Base-by-base conservation (phyloP, 306 rosid genomes). In the Leucaena leucocephala region DNA sequence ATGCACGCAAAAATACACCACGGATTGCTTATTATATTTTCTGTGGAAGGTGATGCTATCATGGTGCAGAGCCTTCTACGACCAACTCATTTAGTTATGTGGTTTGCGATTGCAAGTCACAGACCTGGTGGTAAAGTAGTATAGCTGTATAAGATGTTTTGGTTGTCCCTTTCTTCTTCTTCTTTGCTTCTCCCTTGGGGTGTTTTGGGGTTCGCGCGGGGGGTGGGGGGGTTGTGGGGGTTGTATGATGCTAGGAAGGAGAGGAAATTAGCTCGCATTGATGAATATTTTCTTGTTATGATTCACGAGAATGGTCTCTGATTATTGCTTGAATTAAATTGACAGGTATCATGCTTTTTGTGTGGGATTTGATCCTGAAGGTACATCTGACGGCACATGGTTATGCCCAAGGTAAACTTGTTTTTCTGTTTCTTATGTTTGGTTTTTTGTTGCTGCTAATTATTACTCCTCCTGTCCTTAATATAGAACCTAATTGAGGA, bases 301-400 rank as follows among this genome's bases (percentile, higher is more conserved):
- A 43, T 76, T 64, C 48, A 40, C 40, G 42, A 67, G 72, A 76
- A 66, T 72, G 74, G 55, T 71, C 85, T 70, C 39, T 72, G 76
- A 74, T 83, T 77, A 71, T 71, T 73, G 52, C 75, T 84, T 73
- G 68, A 68, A 69, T 61, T 79, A 66, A 80, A 71, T 76, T 78
- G 74, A 78, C 88, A 95, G 99, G 99, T 95, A 95, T 82, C 99
- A 95, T 78, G 99, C 99, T 76, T 93, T 91, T 81, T 95, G 98
- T 84, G 98, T 93, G 89, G 98, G 93, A 72, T 95, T 93, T 87
- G 97, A 95, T 90, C 75, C 96, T 44, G 99, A 93, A 78, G 85
- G 79, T 76, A 83, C 97, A 63, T 88, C 92, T 42, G 99, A 93
- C 49, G 84, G 77, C 76, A 90, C 94, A 63, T 95, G 99, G 99